phyloP scores from a whole-genome alignment of 768 basidiomycete genomes.

The Lyophyllum decastes region DNA sequence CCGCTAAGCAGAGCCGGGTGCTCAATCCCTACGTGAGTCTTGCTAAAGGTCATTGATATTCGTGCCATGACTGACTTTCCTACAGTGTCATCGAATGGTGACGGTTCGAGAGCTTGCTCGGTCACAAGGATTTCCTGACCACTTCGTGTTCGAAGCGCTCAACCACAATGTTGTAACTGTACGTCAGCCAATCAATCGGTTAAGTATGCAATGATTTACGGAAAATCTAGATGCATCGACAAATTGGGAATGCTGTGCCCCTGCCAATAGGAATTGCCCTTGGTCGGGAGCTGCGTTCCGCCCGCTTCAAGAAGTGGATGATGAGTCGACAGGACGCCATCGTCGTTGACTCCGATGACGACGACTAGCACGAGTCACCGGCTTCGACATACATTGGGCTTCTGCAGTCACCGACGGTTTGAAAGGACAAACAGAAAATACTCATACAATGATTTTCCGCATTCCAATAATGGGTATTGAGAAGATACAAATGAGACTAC shows the following conservation, averaged over 20 bases:
- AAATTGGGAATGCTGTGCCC: conserved; percentile 82
- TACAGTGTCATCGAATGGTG: conserved; percentile 67
- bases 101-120: conserved; percentile 78
- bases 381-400: too few relatives aligned
- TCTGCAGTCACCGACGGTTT: too few relatives aligned
- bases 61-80: not conserved
- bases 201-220: not conserved
- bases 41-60: not conserved
- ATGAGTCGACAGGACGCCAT: conserved; percentile 36
- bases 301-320: conserved; percentile 55
- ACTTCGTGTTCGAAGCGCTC: conserved; percentile 60
- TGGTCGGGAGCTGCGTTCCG: conserved; percentile 59
- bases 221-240: conserved; percentile 65
- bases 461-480: too few relatives aligned
- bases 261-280: conserved; percentile 64
- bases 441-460: too few relatives aligned
- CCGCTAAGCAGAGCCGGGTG: conserved; percentile 73
- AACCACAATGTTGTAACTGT: conserved; percentile 62
- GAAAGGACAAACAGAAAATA: too few relatives aligned
- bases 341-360: conserved; percentile 27
- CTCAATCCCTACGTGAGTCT: conserved; percentile 64
- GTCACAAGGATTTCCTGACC: conserved; percentile 82
- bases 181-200: conserved; percentile 26
- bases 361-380: not conserved
- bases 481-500: too few relatives aligned